Evolutionary conservation across 768 basidiomycete species (phyloP).

Genomic region (Podaxis sp.): DNA sequence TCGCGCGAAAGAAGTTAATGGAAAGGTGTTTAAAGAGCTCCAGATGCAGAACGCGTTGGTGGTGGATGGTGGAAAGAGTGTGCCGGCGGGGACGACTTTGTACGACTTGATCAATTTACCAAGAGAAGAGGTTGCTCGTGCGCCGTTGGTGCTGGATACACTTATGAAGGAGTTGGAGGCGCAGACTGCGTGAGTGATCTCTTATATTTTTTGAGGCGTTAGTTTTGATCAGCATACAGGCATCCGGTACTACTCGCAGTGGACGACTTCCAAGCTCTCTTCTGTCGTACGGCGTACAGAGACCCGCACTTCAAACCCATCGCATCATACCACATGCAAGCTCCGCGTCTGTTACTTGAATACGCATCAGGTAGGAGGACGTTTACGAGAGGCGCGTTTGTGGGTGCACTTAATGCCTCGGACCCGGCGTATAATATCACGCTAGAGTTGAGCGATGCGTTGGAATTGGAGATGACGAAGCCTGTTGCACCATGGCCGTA

Average conservation of each 20-base stretch:
- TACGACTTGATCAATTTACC: slow-evolving; percentile 58
- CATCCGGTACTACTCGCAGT: slow-evolving; percentile 80
- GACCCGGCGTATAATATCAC: slow-evolving; percentile 58
- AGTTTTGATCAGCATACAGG: slow-evolving; percentile 32
- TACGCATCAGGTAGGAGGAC: slow-evolving; percentile 67
- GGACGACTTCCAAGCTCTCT: slow-evolving; percentile 86
- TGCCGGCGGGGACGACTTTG: slow-evolving; percentile 50
- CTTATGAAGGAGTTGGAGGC: slow-evolving; percentile 59
- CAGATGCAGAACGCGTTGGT: slow-evolving; percentile 37
- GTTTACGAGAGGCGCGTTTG: slow-evolving; percentile 66
- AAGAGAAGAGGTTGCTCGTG: slow-evolving; percentile 38
- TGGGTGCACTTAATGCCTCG: slow-evolving; percentile 67
- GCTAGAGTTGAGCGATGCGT: slow-evolving; percentile 61
- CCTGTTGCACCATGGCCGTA: slow-evolving; percentile 37
- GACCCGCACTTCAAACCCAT: slow-evolving; percentile 70
- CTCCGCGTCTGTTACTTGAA: slow-evolving; percentile 77
- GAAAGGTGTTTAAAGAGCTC: slow-evolving; percentile 38
- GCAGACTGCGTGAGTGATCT: slow-evolving; percentile 58
- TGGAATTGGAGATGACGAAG: slow-evolving; percentile 42
- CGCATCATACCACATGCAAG: slow-evolving; percentile 73
- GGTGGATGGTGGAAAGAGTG: slow-evolving; percentile 49
- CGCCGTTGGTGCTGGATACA: slow-evolving; percentile 55
- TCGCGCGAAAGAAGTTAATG: slow-evolving; percentile 62
- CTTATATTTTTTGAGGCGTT: background rate
- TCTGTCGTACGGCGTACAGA: slow-evolving; percentile 63